phyloP scores from a whole-genome alignment of 2,329 filamentous ascomycete genomes.

The Alternaria sp. region DNA sequence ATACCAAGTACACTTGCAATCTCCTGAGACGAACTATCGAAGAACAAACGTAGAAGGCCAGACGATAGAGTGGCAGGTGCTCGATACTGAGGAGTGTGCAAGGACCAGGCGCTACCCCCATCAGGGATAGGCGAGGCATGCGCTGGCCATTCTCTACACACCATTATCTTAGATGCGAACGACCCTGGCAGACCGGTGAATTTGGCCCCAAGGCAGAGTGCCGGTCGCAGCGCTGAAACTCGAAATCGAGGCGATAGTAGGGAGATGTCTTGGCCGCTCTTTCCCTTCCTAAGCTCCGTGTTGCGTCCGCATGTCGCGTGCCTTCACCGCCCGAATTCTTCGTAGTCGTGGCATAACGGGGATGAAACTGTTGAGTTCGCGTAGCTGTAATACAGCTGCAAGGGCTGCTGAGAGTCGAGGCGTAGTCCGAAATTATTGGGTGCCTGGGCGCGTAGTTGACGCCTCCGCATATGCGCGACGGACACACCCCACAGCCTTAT shows the following conservation, averaged over 20 bases:
- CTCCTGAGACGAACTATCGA: background rate
- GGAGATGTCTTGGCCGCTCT: background rate
- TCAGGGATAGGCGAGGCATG: background rate
- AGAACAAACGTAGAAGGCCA: background rate
- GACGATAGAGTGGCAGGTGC: background rate
- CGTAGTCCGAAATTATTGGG: background rate
- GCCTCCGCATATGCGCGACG: background rate
- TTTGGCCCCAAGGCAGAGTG: background rate
- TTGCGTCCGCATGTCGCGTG: background rate
- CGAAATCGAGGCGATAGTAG: background rate
- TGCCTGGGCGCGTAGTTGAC: background rate
- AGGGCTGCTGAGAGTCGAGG: background rate
- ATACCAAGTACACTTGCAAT: background rate
- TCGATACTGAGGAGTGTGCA: background rate
- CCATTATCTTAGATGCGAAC: background rate
- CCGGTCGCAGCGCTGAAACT: background rate
- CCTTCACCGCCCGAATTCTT: background rate
- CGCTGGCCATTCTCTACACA: background rate
- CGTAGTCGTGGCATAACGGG: background rate
- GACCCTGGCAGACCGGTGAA: background rate
- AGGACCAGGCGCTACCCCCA: background rate
- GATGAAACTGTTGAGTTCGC: background rate
- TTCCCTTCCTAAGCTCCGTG: background rate
- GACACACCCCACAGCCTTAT: background rate
- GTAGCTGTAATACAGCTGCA: background rate